phyloP scores from a whole-genome alignment of 2,329 filamentous ascomycete genomes.

The Cladosporium austrohemisphaericum region DNA sequence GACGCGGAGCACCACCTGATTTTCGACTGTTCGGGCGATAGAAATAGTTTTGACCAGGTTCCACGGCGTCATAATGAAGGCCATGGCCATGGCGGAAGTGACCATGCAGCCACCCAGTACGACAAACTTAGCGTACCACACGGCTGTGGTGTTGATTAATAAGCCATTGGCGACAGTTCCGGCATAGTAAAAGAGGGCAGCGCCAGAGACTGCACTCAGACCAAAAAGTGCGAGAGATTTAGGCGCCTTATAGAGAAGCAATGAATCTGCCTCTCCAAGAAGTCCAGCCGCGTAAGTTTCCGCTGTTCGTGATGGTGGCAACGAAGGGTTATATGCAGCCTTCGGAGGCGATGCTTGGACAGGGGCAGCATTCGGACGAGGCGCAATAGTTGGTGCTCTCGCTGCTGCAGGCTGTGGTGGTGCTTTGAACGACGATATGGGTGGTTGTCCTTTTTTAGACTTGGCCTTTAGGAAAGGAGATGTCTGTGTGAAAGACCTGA shows the following conservation, averaged over 20 bases:
- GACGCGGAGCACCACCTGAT: not conserved
- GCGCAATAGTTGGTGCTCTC: not conserved
- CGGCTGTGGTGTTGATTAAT: not conserved
- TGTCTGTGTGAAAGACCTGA: slow-evolving; percentile 9
- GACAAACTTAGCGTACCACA: slow-evolving; percentile 2
- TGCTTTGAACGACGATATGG: not conserved
- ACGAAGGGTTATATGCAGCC: too few relatives aligned
- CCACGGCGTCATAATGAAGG: not conserved
- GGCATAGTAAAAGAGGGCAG: not conserved
- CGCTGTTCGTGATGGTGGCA: too few relatives aligned
- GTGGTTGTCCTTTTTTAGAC: not conserved
- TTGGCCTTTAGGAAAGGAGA: slow-evolving; percentile 7
- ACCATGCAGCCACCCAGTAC: slow-evolving; percentile 1
- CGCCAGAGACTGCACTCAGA: not conserved
- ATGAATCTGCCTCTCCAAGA: not conserved
- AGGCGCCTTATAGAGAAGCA: slow-evolving; percentile 9
- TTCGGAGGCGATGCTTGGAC: too few relatives aligned
- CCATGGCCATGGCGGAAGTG: not conserved
- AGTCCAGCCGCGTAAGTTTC: not conserved
- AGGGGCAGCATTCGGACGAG: too few relatives aligned
- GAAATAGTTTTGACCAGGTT: slow-evolving; percentile 8
- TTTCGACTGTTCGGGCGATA: not conserved
- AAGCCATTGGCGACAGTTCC: not conserved
- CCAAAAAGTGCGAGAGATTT: not conserved
- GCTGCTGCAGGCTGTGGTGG: not conserved